Evolutionary conservation across 2,329 filamentous ascomycete species (phyloP).

Genomic region (Pyrenochaeta sp.): DNA sequence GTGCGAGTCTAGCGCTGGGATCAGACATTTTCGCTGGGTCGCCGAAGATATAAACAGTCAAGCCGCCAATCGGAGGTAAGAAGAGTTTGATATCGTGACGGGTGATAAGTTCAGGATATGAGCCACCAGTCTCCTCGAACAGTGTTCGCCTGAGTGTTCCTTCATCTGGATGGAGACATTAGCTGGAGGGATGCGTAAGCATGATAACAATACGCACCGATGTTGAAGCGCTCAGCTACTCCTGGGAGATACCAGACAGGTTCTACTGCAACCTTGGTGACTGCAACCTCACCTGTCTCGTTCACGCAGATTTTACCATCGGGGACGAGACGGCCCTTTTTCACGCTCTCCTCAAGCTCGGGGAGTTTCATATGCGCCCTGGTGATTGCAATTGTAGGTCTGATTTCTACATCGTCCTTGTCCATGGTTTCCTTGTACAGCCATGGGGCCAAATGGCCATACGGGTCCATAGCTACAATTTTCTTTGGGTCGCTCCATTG

Average conservation of each 20-base stretch:
- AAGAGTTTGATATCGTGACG: constrained; percentile 95
- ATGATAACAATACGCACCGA: constrained; percentile 63
- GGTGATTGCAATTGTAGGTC: constrained; percentile 90
- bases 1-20: constrained; percentile 78
- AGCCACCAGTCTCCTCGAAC: constrained; percentile 95
- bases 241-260: constrained; percentile 71
- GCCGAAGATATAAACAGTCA: constrained; percentile 97
- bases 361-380: constrained; percentile 97
- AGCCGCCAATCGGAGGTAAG: constrained; percentile 90
- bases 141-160: constrained; percentile 83
- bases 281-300: constrained; percentile 82
- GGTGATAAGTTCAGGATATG: constrained; percentile 96
- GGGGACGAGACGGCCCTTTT: constrained; percentile 73
- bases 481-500: constrained; percentile 91
- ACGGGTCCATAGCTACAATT: constrained; percentile 97
- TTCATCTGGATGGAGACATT: constrained; percentile 68
- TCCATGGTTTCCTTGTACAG: constrained; percentile 81
- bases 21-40: constrained; percentile 95
- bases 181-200: neutral
- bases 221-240: constrained; percentile 90
- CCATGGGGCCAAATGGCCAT: constrained; percentile 86
- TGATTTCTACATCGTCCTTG: constrained; percentile 81
- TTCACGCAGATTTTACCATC: constrained; percentile 95
- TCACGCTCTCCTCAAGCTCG: constrained; percentile 89
- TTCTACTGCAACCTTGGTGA: constrained; percentile 97